Evolutionary conservation across 371 early-diverging fungal species (phyloP).

Genomic region (Chytridium lagenaria): DNA sequence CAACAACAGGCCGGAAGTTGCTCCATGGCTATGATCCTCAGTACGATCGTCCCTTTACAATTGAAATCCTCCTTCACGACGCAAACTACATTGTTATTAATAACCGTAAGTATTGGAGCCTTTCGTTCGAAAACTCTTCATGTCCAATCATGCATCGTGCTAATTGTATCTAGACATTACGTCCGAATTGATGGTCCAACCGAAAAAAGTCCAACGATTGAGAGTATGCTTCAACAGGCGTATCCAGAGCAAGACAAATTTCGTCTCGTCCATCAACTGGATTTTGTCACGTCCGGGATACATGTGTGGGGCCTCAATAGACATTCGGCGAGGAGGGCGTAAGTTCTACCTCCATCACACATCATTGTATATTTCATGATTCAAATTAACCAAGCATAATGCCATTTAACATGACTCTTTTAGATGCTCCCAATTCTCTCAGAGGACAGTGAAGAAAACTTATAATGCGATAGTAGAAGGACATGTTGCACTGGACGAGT

Average conservation of each 20-base stretch:
- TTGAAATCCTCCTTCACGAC: slow-evolving; percentile 39
- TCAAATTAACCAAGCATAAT: slow-evolving; percentile 8
- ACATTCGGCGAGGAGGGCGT: slow-evolving; percentile 33
- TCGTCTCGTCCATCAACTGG: slow-evolving; percentile 46
- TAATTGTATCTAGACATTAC: background rate
- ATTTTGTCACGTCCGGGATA: slow-evolving; percentile 47
- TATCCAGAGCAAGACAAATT: slow-evolving; percentile 33
- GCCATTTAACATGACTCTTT: background rate
- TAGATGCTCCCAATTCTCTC: slow-evolving; percentile 25
- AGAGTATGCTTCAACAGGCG: slow-evolving; percentile 27
- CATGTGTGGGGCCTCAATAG: slow-evolving; percentile 44
- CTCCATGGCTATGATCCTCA: slow-evolving; percentile 26
- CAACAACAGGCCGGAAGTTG: no score
- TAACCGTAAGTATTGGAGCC: slow-evolving; percentile 33
- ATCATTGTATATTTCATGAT: background rate
- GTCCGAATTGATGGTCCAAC: slow-evolving; percentile 43
- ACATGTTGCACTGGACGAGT: slow-evolving; percentile 30
- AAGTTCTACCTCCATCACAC: background rate
- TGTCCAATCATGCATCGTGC: no score
- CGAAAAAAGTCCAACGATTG: slow-evolving; percentile 29
- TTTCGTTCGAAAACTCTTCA: background rate
- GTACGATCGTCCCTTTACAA: slow-evolving; percentile 34
- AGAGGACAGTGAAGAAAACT: slow-evolving; percentile 35
- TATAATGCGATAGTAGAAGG: slow-evolving; percentile 49
- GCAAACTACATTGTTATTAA: slow-evolving; percentile 37